phyloP scores from a whole-genome alignment of 345 rosid genomes.

The Alliaria petiolata region DNA sequence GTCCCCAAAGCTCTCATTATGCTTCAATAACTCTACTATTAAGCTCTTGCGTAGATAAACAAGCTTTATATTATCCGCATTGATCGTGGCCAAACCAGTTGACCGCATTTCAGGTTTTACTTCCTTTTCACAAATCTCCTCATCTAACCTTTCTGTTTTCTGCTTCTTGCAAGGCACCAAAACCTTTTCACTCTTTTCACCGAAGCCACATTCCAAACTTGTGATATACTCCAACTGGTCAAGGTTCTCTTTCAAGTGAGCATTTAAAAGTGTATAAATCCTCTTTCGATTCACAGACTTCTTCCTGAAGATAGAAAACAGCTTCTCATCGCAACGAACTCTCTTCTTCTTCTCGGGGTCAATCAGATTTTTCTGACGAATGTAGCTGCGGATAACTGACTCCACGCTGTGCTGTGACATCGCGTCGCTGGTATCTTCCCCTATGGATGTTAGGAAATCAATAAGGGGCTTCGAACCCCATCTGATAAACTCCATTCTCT shows the following conservation, averaged over 20 bases:
- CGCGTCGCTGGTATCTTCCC: slow-evolving; percentile 38
- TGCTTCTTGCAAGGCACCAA: slow-evolving; percentile 30
- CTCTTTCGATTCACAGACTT: slow-evolving; percentile 26
- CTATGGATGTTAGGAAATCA: slow-evolving; percentile 44
- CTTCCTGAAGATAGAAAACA: slow-evolving; percentile 43
- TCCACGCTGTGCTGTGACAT: slow-evolving; percentile 35
- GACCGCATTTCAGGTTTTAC: slow-evolving; percentile 20
- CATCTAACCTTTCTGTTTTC: slow-evolving; percentile 7
- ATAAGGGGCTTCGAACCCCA: slow-evolving; percentile 56
- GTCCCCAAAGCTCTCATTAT: slow-evolving; percentile 30
- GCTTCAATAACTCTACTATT: slow-evolving; percentile 35
- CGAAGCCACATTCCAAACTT: slow-evolving; percentile 13
- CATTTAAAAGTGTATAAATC: slow-evolving; percentile 33
- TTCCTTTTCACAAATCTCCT: slow-evolving; percentile 9
- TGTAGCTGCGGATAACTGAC: slow-evolving; percentile 34
- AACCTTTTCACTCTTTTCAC: slow-evolving; percentile 11
- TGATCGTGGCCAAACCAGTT: slow-evolving; percentile 41
- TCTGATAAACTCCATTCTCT: slow-evolving; percentile 32
- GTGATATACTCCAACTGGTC: slow-evolving; percentile 25
- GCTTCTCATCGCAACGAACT: slow-evolving; percentile 42
- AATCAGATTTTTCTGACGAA: slow-evolving; percentile 31
- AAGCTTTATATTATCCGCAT: slow-evolving; percentile 46
- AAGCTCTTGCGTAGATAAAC: slow-evolving; percentile 55
- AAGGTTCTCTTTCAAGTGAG: slow-evolving; percentile 36
- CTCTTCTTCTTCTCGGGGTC: slow-evolving; percentile 32